These are phyloP conservation scores for Phytophthora melonis DNA, from an alignment of 352 stramenopile genomes.

Conservation along the genomic window DNA sequence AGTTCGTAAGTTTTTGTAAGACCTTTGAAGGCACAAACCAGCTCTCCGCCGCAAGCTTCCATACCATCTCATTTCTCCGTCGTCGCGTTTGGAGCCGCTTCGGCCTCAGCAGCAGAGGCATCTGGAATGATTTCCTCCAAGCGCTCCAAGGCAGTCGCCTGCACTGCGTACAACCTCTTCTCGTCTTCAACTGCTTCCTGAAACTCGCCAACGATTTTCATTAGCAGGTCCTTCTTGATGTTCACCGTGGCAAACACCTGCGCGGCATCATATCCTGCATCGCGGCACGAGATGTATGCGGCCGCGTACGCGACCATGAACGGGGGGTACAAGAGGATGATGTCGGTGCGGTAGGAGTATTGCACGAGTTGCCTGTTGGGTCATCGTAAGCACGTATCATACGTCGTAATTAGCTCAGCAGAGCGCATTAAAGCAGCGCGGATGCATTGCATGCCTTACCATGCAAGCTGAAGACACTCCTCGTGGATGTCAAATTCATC, in stretches of 20 bases:
- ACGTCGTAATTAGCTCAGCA: background rate
- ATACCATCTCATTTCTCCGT: conserved; percentile 45
- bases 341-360: conserved; percentile 90
- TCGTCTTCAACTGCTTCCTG: conserved; percentile 81
- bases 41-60: background rate
- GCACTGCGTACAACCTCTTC: conserved; percentile 72
- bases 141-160: conserved; percentile 69
- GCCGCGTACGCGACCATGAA: conserved; percentile 91
- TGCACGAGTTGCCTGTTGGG: conserved; percentile 80
- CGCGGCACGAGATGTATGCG: conserved; percentile 79
- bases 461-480: conserved; percentile 86
- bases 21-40: background rate
- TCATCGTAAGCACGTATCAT: background rate
- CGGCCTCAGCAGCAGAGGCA: conserved; percentile 45
- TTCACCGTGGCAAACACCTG: conserved; percentile 85
- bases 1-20: no score
- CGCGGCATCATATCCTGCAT: conserved; percentile 79
- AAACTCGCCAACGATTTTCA: conserved; percentile 86
- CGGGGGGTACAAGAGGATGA: conserved; percentile 85
- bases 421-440: background rate
- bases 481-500: conserved; percentile 90
- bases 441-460: conserved; percentile 39
- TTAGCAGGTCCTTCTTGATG: conserved; percentile 81
- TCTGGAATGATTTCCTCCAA: conserved; percentile 88
- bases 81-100: conserved; percentile 17